These are phyloP conservation scores for Pythium sukuiense DNA, from an alignment of 352 stramenopile species.

Conservation along the genomic window DNA sequence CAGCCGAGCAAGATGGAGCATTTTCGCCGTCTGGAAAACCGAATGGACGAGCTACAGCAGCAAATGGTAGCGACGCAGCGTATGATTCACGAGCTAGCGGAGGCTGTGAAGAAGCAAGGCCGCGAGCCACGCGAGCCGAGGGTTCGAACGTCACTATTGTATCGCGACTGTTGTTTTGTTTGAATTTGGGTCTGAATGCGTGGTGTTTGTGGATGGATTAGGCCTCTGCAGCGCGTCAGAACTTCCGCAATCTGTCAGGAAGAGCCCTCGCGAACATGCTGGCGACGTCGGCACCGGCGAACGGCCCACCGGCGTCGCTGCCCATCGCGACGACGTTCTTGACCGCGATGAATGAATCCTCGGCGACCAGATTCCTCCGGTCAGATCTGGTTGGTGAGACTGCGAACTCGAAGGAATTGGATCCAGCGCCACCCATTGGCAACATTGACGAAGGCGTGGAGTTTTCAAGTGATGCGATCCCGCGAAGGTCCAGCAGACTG, in stretches of 20 bases:
- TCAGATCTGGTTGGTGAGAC: background rate
- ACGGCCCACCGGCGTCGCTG: background rate
- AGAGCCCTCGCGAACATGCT: conserved; percentile 1
- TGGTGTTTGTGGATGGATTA: background rate
- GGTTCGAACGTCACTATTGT: background rate
- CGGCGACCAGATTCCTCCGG: background rate
- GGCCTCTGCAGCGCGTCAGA: conserved; percentile 9
- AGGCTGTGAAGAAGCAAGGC: conserved; percentile 42
- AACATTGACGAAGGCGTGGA: background rate
- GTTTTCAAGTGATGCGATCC: background rate
- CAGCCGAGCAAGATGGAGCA: conserved; percentile 8
- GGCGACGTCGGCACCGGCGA: background rate
- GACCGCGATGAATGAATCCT: background rate
- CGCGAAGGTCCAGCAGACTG: background rate
- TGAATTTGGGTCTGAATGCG: background rate
- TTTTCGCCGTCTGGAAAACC: conserved; percentile 42
- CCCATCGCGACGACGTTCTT: conserved; percentile 14
- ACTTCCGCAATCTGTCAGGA: conserved; percentile 11
- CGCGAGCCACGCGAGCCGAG: background rate
- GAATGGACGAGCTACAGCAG: conserved; percentile 47
- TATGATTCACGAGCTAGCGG: conserved; percentile 53
- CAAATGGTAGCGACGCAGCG: conserved; percentile 44
- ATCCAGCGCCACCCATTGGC: background rate
- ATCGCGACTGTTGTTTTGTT: background rate
- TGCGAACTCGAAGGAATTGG: background rate